Percentiles rank a stretch among this genome's conserved stretches.
phyloP scores from a whole-genome alignment of 495 filamentous ascomycete species.

The Trichodelitschia bisporula region DNA sequence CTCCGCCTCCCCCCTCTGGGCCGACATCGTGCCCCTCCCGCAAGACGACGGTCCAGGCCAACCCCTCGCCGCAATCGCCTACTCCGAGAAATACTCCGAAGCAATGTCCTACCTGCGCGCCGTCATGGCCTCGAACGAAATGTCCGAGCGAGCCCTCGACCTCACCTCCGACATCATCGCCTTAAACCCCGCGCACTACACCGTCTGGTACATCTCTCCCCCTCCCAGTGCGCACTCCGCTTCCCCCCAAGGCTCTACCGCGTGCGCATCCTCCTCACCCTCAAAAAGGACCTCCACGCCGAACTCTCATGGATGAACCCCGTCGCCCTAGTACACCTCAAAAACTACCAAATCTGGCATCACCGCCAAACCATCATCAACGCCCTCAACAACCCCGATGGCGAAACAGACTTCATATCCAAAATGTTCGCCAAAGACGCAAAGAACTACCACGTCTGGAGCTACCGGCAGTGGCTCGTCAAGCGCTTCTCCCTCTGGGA shows the following conservation, averaged over 20 bases:
- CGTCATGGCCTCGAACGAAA: conserved; percentile 72
- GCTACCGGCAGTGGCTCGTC: conserved; percentile 76
- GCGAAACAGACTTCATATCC: conserved; percentile 51
- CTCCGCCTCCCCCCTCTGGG: no score
- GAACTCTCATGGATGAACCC: conserved; percentile 72
- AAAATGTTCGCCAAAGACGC: conserved; percentile 64
- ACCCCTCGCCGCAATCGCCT: conserved; percentile 73
- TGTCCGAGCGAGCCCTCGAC: conserved; percentile 49
- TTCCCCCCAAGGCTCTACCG: conserved; percentile 45
- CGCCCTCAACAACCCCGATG: conserved; percentile 16
- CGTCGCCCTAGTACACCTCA: conserved; percentile 58
- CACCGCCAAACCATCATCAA: conserved; percentile 73
- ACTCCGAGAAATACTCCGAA: conserved; percentile 64
- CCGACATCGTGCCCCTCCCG: conserved; percentile 58
- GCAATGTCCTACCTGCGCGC: conserved; percentile 78
- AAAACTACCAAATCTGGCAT: conserved; percentile 99
- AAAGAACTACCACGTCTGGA: conserved; percentile 99
- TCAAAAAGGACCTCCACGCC: conserved; percentile 37
- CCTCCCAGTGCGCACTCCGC: not conserved
- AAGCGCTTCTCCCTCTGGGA: conserved; percentile 51
- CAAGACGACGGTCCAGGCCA: conserved; percentile 48
- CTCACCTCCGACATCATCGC: conserved; percentile 72
- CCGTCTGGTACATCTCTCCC: conserved; percentile 43
- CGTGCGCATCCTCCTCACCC: conserved; percentile 42
- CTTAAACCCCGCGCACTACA: conserved; percentile 93